Evolutionary conservation across 805 yeast species (phyloP), one percentile per base, ranked within the genome.

Genomic region (Pichia californica): DNA sequence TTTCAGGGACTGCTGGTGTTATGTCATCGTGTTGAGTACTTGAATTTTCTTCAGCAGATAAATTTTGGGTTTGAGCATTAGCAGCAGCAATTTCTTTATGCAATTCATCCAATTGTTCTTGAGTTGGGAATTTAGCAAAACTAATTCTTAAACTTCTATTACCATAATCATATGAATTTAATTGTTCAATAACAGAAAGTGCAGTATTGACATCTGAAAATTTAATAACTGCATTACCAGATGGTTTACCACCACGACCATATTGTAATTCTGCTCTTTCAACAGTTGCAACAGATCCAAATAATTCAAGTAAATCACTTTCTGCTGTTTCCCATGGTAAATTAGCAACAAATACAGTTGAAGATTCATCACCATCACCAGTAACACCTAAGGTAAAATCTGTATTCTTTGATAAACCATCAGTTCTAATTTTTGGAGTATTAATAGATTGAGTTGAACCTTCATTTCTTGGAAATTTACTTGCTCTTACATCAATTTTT

Each of bases 271-370:
- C 95, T 18, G 96, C 96, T 34, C 73, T 73, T 32, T 64, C 68
- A 15, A 91, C 87, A 38, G 74, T 67, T 19, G 96, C 95, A 43
- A 88, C 77, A 30, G 91, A 82, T 59, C 83, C 91, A 60, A 89
- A 89, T 46, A 91, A 72, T 52, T 89, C 96, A 51, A 71, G 77
- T 51, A 91, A 73, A 63, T 91, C 97, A 45, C 82, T 80, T 52
- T 81, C 80, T 27, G 88, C 77, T n/a, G 97, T 89, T 41, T 88
- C 82, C 72, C 77, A 87, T 26, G 98, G 98, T 57, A 91, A 69
- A 67, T 91, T 91, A 36, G 72, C 73, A 19, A 84, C 88, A 58
- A 66, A 83, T 36, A 91, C 74, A 19, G 76, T 70, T 28, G 69
- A 75, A 39, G 79, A 81, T 39, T 77, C 78, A 31, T 67, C 74